A percentile compares a stretch with the other conserved stretches of the same genome.
Evolutionary conservation across 1,284 basidiomycete genomes (phyloP).

Genomic region (Mycena sp.): DNA sequence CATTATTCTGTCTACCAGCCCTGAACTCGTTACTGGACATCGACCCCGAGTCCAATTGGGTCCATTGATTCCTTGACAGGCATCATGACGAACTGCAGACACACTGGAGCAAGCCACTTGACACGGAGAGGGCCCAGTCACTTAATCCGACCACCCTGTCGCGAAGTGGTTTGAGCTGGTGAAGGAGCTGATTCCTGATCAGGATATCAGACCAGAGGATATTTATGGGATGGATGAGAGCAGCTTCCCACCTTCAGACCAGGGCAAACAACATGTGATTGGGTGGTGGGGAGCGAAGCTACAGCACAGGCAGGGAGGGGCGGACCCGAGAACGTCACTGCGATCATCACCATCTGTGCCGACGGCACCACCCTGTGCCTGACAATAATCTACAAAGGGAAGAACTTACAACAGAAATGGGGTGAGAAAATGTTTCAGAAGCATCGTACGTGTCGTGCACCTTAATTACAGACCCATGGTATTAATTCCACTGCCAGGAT

Average conservation of each 20-base stretch:
- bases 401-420: conserved; percentile 42
- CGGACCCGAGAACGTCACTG: conserved; percentile 46
- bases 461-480: neutral
- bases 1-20: too few species aligned
- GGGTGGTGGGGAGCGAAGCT: conserved; percentile 39
- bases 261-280: conserved; percentile 38
- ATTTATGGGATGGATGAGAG: conserved; percentile 50
- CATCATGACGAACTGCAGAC: conserved; percentile 21
- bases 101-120: conserved; percentile 24
- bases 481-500: conserved; percentile 20
- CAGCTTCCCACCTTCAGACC: conserved; percentile 38
- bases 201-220: conserved; percentile 35
- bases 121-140: conserved; percentile 4
- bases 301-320: conserved; percentile 41
- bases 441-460: conserved; percentile 35
- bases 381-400: conserved; percentile 44
- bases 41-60: conserved; percentile 20
- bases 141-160: conserved; percentile 18
- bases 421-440: conserved; percentile 36
- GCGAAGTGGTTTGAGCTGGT: conserved; percentile 19
- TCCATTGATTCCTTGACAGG: conserved; percentile 11
- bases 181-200: conserved; percentile 20
- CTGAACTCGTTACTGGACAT: too few species aligned
- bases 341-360: conserved; percentile 43
- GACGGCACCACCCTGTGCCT: conserved; percentile 40